Percentiles rank a stretch among this genome's conserved stretches.
Conservation (phyloP, 2,329 filamentous ascomycete genomes). For the Sporothrix mexicana region DNA sequence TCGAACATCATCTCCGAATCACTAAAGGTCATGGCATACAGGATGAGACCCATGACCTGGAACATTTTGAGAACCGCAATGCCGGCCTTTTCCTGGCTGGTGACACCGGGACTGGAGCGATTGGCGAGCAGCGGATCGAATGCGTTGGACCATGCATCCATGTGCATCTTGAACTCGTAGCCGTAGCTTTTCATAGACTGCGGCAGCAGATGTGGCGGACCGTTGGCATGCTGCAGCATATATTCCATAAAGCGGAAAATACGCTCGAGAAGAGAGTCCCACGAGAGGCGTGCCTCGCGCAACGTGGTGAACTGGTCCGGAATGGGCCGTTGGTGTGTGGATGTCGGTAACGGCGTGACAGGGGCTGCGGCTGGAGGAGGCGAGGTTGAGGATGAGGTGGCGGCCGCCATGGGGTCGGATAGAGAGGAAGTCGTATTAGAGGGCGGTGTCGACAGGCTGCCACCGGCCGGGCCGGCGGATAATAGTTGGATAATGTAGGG, state of each 20-base stretch:
- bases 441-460: no score
- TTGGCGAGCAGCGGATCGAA: constrained; percentile 61
- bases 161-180: constrained; percentile 54
- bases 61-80: constrained; percentile 68
- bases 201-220: constrained; percentile 60
- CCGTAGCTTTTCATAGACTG: constrained; percentile 55
- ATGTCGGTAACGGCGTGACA: constrained; percentile 39
- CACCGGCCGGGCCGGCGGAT: constrained; percentile 38
- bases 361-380: background rate
- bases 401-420: constrained; percentile 41
- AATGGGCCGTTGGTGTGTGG: constrained; percentile 48
- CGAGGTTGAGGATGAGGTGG: constrained; percentile 47
- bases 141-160: constrained; percentile 61
- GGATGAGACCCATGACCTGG: constrained; percentile 62
- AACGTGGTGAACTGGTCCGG: constrained; percentile 56
- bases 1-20: constrained; percentile 65
- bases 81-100: constrained; percentile 62
- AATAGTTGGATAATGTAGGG: constrained; percentile 64
- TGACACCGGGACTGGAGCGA: constrained; percentile 56
- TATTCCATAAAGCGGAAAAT: constrained; percentile 65
- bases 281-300: constrained; percentile 61
- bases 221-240: constrained; percentile 55
- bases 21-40: constrained; percentile 66
- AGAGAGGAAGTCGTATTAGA: no score
- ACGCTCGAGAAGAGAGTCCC: constrained; percentile 62